Percentiles rank a stretch among this genome's conserved stretches.
Evolutionary conservation across 306 rosid genomes (phyloP).

Genomic region (Phaseolus lunatus): DNA sequence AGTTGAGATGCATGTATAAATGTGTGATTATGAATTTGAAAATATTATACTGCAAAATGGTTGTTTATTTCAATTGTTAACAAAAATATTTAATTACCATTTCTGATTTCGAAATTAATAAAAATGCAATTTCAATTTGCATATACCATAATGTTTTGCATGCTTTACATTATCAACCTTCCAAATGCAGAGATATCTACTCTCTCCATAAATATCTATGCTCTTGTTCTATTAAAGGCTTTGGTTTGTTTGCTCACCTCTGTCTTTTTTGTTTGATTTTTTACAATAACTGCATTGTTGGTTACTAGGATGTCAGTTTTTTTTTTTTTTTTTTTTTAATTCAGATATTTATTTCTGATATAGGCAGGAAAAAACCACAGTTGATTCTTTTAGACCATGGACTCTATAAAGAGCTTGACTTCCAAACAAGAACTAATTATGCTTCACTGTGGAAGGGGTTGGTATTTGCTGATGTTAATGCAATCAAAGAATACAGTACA

Average conservation of each 20-base stretch:
- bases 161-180: slow-evolving; percentile 11
- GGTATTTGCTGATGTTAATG: slow-evolving; percentile 80
- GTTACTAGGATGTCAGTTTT: too few relatives aligned
- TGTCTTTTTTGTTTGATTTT: slow-evolving; percentile 13
- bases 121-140: slow-evolving; percentile 21
- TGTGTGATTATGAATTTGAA: slow-evolving; percentile 19
- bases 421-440: slow-evolving; percentile 74
- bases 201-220: neutral
- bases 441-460: slow-evolving; percentile 96
- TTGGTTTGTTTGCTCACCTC: slow-evolving; percentile 28
- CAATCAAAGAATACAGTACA: slow-evolving; percentile 84
- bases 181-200: neutral
- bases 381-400: slow-evolving; percentile 94
- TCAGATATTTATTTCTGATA: slow-evolving; percentile 38
- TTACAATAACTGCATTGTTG: slow-evolving; percentile 7
- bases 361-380: slow-evolving; percentile 94
- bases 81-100: neutral
- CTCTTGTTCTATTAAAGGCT: slow-evolving; percentile 17
- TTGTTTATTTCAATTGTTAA: slow-evolving; percentile 16
- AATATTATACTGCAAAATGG: neutral
- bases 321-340: slow-evolving; percentile 25
- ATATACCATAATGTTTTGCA: slow-evolving; percentile 25
- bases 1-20: slow-evolving; percentile 26
- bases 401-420: slow-evolving; percentile 91
- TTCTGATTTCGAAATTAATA: slow-evolving; percentile 18